Percentiles rank a stretch among this genome's conserved stretches.
phyloP scores from a whole-genome alignment of 1,139 yeast species.

The Groenewaldozyma sp. region DNA sequence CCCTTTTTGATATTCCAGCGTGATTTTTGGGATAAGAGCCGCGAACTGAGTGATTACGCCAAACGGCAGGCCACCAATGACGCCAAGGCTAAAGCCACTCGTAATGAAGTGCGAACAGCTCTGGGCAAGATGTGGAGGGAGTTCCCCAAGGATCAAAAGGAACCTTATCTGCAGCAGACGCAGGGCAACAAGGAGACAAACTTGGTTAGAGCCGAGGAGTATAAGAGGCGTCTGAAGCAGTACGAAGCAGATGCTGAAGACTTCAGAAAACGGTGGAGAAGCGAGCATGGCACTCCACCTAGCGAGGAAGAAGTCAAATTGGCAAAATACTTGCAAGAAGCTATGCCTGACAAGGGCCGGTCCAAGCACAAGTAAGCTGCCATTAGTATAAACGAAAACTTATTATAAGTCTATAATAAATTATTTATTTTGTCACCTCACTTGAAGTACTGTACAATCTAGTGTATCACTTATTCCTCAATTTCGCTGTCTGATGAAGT shows the following conservation, averaged over 20 bases:
- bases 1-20: conserved; percentile 37
- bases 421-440: neutral
- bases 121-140: conserved; percentile 37
- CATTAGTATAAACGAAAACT: too few species aligned
- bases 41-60: conserved; percentile 29
- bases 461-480: too few species aligned
- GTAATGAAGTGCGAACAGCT: conserved; percentile 35
- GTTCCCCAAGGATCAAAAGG: conserved; percentile 30
- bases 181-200: conserved; percentile 29
- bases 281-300: conserved; percentile 29
- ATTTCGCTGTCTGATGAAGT: conserved; percentile 15
- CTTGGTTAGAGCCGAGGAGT: conserved; percentile 29
- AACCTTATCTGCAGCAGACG: conserved; percentile 31
- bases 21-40: conserved; percentile 35
- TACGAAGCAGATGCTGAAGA: conserved; percentile 34
- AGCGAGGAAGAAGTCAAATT: conserved; percentile 26
- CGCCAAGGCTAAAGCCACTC: conserved; percentile 29
- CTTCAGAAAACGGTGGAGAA: conserved; percentile 32
- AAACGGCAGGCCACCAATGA: conserved; percentile 26
- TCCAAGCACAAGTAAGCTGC: neutral
- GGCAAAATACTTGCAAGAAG: conserved; percentile 17
- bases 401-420: conserved; percentile 1
- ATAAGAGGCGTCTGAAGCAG: conserved; percentile 25
- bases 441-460: too few species aligned
- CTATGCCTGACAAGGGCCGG: neutral